A percentile compares a stretch with the other conserved stretches of the same genome.
These are phyloP conservation scores for Ustilago bromivora DNA, from an alignment of 1,284 basidiomycete species.

Conservation along the genomic window DNA sequence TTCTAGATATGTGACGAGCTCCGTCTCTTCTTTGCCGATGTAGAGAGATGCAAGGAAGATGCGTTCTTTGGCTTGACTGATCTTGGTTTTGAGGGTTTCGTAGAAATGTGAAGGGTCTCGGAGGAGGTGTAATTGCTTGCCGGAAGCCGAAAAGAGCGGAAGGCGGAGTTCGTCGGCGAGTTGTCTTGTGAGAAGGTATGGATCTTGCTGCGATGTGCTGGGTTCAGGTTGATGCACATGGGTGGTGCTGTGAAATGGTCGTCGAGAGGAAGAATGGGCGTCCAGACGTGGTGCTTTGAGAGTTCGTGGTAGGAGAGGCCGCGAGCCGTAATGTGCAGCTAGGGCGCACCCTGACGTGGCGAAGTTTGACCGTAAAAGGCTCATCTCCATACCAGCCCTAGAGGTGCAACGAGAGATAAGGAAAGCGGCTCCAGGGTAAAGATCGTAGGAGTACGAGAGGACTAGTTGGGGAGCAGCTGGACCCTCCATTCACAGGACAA, in stretches of 20 bases:
- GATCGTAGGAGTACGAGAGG: neutral
- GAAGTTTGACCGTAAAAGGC: neutral
- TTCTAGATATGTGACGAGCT: conserved; percentile 50
- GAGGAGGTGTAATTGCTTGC: conserved; percentile 42
- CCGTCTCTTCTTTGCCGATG: conserved; percentile 61
- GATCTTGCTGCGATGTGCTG: neutral
- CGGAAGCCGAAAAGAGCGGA: conserved; percentile 43
- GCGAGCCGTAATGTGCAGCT: neutral
- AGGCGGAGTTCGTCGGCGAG: conserved; percentile 28
- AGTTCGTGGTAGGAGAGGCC: neutral
- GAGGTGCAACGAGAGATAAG: neutral
- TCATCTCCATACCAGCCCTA: neutral
- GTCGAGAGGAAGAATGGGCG: neutral
- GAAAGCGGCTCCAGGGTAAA: neutral
- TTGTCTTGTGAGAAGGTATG: conserved; percentile 27
- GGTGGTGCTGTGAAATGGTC: neutral
- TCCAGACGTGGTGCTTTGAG: neutral
- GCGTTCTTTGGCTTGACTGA: conserved; percentile 39
- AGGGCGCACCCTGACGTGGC: neutral
- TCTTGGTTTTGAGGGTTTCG: conserved; percentile 40
- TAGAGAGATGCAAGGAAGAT: conserved; percentile 64
- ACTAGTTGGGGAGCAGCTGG: too few species aligned
- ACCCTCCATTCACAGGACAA: neutral
- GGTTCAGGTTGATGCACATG: neutral
- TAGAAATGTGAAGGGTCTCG: conserved; percentile 48